Conservation (phyloP, 2,329 filamentous ascomycete species). For the Byssothecium circinans region DNA sequence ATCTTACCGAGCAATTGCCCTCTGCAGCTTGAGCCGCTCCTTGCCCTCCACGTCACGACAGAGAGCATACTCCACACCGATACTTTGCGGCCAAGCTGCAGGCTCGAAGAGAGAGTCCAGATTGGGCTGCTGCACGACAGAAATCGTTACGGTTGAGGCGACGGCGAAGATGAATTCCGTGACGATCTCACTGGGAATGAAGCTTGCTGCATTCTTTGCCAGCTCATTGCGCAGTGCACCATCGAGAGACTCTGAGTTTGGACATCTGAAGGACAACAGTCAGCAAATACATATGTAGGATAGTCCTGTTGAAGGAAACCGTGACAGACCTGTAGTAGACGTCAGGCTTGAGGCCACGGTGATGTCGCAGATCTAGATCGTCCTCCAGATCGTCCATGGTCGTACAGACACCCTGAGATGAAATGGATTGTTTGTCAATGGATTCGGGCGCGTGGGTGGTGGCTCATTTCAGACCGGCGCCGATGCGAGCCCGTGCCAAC, state of each 20-base stretch:
- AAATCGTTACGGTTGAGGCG: constrained; percentile 34
- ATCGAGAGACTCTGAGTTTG: constrained; percentile 25
- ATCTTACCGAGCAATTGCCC: constrained; percentile 31
- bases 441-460: not conserved
- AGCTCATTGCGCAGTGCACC: constrained; percentile 34
- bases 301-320: too few species aligned
- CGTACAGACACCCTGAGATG: not conserved
- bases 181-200: constrained; percentile 34
- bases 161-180: constrained; percentile 37
- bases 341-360: constrained; percentile 31
- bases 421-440: not conserved
- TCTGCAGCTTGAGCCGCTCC: constrained; percentile 30
- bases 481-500: not conserved
- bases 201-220: constrained; percentile 28
- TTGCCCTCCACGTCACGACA: constrained; percentile 31
- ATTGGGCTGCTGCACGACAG: constrained; percentile 28
- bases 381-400: constrained; percentile 36
- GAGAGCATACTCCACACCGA: constrained; percentile 30
- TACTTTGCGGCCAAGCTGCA: constrained; percentile 30
- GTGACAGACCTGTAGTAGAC: constrained; percentile 31
- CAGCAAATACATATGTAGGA: constrained; percentile 28
- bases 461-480: not conserved
- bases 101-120: constrained; percentile 31
- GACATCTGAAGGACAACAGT: constrained; percentile 18
- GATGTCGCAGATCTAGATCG: constrained; percentile 34